phyloP scores from a whole-genome alignment of 805 yeast genomes.

The Isabelozyma heimii region DNA sequence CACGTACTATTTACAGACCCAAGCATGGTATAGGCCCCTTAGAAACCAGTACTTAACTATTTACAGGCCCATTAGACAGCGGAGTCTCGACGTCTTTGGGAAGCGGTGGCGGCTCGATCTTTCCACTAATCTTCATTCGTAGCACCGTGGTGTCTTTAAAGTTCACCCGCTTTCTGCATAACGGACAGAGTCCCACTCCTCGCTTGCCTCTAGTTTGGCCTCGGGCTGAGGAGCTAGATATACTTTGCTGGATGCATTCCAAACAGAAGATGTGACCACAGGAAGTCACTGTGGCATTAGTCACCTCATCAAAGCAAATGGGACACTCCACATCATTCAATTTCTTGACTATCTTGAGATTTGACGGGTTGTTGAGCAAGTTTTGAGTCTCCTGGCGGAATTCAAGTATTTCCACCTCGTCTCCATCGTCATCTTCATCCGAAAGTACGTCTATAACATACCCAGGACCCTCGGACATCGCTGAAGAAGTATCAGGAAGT shows the following conservation, averaged over 20 bases:
- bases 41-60: no score
- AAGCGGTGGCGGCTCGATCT: neutral
- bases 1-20: no score
- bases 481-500: neutral
- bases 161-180: slow-evolving; percentile 37
- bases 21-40: no score
- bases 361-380: slow-evolving; percentile 25
- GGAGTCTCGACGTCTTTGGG: neutral
- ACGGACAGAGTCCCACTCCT: slow-evolving; percentile 43
- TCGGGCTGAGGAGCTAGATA: slow-evolving; percentile 38
- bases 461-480: slow-evolving; percentile 10
- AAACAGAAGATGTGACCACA: slow-evolving; percentile 46
- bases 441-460: slow-evolving; percentile 18
- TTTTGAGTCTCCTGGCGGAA: slow-evolving; percentile 34
- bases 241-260: slow-evolving; percentile 40
- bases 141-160: slow-evolving; percentile 35
- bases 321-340: slow-evolving; percentile 41
- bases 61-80: no score
- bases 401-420: slow-evolving; percentile 37
- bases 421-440: slow-evolving; percentile 25
- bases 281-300: slow-evolving; percentile 37
- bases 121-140: slow-evolving; percentile 14
- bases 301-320: slow-evolving; percentile 41
- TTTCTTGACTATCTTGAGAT: slow-evolving; percentile 22
- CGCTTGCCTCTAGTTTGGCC: slow-evolving; percentile 37